Evolutionary conservation across 2,329 filamentous ascomycete genomes (phyloP).

Genomic region (Fusarium nygamai): DNA sequence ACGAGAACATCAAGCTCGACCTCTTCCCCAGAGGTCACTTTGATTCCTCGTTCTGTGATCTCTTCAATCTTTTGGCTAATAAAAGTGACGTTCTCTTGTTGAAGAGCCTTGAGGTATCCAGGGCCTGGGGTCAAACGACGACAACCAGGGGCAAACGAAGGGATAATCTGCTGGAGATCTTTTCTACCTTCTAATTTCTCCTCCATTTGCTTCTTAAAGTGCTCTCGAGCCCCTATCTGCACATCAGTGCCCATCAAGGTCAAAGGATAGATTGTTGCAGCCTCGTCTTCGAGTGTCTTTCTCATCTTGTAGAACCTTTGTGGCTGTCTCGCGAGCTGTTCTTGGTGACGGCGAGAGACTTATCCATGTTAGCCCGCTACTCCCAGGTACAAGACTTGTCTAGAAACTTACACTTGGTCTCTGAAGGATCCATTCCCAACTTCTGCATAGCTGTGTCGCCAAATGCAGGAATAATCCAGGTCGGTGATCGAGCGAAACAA

Average conservation of each 20-base stretch:
- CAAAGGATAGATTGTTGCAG: not conserved
- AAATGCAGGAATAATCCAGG: not conserved
- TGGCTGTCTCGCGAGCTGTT: fast-evolving
- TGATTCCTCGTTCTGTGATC: not conserved
- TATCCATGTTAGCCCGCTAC: not conserved
- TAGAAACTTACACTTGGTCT: not conserved
- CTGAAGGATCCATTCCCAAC: not conserved
- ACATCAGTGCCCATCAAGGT: not conserved
- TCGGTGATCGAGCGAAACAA: not conserved
- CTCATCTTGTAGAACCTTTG: fast-evolving
- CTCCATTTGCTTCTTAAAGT: too few species aligned
- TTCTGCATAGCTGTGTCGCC: not conserved
- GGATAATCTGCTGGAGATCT: not conserved
- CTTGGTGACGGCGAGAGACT: not conserved
- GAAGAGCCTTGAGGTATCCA: not conserved
- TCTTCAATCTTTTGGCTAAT: not conserved
- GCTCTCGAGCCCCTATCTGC: fast-evolving
- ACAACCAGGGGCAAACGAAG: not conserved
- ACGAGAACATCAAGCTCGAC: not conserved
- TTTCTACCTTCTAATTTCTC: not conserved
- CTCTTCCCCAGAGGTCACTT: not conserved
- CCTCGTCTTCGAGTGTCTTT: not conserved
- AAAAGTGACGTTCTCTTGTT: not conserved
- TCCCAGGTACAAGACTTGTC: fast-evolving
- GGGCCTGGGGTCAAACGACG: not conserved